A percentile compares a stretch with the other conserved stretches of the same genome.
Evolutionary conservation across 352 stramenopile genomes (phyloP).

Genomic region (Pythium biforme): DNA sequence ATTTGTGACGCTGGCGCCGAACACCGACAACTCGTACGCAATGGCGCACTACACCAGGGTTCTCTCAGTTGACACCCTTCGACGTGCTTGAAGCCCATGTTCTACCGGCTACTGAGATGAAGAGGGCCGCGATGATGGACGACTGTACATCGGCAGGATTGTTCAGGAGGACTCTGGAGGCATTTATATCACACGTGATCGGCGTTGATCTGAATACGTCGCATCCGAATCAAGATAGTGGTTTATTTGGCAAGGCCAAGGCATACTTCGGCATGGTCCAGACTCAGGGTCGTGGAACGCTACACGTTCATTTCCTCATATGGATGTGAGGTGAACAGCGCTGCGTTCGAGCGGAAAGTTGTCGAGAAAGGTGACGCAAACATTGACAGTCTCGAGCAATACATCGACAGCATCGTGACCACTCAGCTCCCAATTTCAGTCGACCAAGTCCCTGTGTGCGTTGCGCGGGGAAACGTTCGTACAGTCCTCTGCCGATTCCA

Average conservation of each 20-base stretch:
- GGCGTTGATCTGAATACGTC: constrained; percentile 1
- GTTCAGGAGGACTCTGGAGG: constrained; percentile 14
- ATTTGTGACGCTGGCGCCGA: constrained; percentile 20
- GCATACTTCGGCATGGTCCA: constrained; percentile 21
- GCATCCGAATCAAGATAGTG: neutral
- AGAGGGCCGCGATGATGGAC: constrained; percentile 14
- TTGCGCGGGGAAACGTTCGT: too few species aligned
- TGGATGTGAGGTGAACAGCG: constrained; percentile 4
- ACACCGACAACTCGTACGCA: constrained; percentile 19
- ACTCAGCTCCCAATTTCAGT: too few species aligned
- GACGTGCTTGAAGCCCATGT: constrained; percentile 8
- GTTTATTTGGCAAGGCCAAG: constrained; percentile 9
- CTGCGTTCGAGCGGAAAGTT: constrained; percentile 7
- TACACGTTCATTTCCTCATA: constrained; percentile 20
- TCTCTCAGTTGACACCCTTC: constrained; percentile 10
- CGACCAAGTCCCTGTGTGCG: too few species aligned
- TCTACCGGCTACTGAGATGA: constrained; percentile 2
- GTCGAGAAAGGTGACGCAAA: too few species aligned
- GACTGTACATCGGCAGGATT: constrained; percentile 16
- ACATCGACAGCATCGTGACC: too few species aligned
- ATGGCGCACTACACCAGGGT: constrained; percentile 14
- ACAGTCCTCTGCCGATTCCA: too few species aligned
- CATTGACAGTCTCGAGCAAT: too few species aligned
- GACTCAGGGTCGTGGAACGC: constrained; percentile 14
- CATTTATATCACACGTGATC: constrained; percentile 14